These are phyloP conservation scores for Terfezia claveryi DNA, from an alignment of 495 filamentous ascomycete species.

Conservation along the genomic window DNA sequence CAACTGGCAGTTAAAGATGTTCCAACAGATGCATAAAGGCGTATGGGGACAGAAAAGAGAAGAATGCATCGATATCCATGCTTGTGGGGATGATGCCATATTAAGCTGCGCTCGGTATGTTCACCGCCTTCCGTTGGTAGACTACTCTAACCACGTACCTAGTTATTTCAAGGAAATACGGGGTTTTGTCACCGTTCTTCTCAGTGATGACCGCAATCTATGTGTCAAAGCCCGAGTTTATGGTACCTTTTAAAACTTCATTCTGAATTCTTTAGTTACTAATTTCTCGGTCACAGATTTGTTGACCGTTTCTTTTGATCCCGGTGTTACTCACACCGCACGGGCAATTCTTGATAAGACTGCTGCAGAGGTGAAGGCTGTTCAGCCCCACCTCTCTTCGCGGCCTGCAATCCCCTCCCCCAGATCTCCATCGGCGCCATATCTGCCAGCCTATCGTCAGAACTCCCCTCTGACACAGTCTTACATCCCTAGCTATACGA, in stretches of 20 bases:
- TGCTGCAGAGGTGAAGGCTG: not conserved
- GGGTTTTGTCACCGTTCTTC: constrained; percentile 7
- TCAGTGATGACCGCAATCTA: constrained; percentile 17
- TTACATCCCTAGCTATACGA: not conserved
- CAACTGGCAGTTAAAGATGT: constrained; percentile 9
- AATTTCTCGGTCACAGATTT: not conserved
- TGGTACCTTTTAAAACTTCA: constrained; percentile 1
- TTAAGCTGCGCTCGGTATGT: constrained; percentile 17
- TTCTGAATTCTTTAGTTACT: too few species aligned
- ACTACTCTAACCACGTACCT: not conserved
- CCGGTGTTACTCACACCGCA: not conserved
- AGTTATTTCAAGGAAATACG: constrained; percentile 5
- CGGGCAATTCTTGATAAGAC: not conserved
- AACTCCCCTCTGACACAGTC: too few species aligned
- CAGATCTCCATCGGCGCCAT: too few species aligned
- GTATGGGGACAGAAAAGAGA: constrained; percentile 18
- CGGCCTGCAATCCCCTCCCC: too few species aligned
- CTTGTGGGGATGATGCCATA: constrained; percentile 13
- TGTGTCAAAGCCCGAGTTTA: constrained; percentile 15
- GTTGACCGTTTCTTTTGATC: not conserved
- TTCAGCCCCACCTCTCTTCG: too few species aligned
- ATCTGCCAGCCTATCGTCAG: too few species aligned
- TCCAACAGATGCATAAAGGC: constrained; percentile 8
- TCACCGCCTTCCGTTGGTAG: not conserved
- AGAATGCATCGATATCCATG: constrained; percentile 8